Base-by-base conservation (phyloP, 208 protist genomes). In the Acanthamoeba royreba region DNA sequence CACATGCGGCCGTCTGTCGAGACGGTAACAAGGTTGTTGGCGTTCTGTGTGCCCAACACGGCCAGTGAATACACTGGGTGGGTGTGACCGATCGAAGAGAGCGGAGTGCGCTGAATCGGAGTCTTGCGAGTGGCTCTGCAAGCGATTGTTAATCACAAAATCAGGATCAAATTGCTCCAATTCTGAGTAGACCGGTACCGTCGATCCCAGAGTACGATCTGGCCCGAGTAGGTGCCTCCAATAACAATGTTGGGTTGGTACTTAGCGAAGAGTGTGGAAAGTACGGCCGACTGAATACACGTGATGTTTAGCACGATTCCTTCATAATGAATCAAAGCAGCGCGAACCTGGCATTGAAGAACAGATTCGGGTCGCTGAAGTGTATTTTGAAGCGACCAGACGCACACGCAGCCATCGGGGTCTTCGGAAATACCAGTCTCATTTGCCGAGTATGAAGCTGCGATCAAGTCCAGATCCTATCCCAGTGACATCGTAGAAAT, bases 131-230 rank as follows among this genome's bases (percentile, higher is more conserved):
- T 28, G 2, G 53, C 77, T 33, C 77, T 61, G 77, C 53, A 61
- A 17, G 2, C 31, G 5, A 2, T 61, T 9, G 13, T 19, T 25
- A 9, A 19, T 55, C 49, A 55, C 69, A 79, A 19, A 9, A 49
- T 9, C 69, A 49, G 69, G 13, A 19, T 25, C 69, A 19, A 25
- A 19, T 9, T 9, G 69, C 69, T 9, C 19, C 13, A 19, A 9
- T 9, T 49, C 13, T 79, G 69, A 25, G 69, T 43, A 28, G 45
- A 35, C 11, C 8, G 43, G n/a, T 58, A 63, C 49, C 96, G 88
- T 25, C 61, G 95, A 72, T 97, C 96, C 96, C 96, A 97, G 43
- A 97, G 53, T 0, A 97, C 95, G 45, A 97, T 93, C 92, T 96
- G 95, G 58, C 96, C 96, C 9, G 89, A 94, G 47, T 97, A 96